A percentile compares a stretch with the other conserved stretches of the same genome.
phyloP scores from a whole-genome alignment of 2,329 filamentous ascomycete genomes.

The Waltergamsia citrina region DNA sequence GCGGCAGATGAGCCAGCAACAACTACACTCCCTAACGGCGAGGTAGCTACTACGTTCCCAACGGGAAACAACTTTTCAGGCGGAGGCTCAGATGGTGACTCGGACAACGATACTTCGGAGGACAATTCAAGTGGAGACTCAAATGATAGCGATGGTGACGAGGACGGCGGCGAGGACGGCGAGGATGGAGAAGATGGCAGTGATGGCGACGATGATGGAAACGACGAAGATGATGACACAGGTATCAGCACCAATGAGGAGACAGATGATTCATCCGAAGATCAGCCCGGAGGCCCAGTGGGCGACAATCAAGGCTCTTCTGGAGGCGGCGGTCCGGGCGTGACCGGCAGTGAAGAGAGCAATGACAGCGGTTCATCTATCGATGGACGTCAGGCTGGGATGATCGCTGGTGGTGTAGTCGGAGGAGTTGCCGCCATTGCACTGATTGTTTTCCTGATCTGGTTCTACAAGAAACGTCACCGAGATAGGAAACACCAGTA shows the following conservation, averaged over 20 bases:
- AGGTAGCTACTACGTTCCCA: too few relatives aligned
- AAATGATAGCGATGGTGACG: not conserved
- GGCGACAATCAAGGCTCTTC: too few relatives aligned
- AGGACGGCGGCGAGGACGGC: not conserved
- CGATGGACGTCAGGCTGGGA: constrained; percentile 8
- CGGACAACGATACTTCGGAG: too few relatives aligned
- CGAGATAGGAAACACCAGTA: constrained; percentile 21
- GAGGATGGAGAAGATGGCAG: not conserved
- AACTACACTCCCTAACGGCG: too few relatives aligned
- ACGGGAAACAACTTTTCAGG: too few relatives aligned
- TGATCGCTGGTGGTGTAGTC: constrained; percentile 35
- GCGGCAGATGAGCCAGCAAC: too few relatives aligned
- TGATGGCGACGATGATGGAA: not conserved
- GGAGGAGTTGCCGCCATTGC: constrained; percentile 31
- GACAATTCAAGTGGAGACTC: too few relatives aligned
- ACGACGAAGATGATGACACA: not conserved
- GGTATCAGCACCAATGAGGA: not conserved
- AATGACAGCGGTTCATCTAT: not conserved
- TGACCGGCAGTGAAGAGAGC: not conserved
- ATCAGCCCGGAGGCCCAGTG: too few relatives aligned
- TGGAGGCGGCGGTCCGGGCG: too few relatives aligned
- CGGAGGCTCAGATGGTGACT: too few relatives aligned
- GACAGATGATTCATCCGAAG: not conserved
- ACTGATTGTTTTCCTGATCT: constrained; percentile 29
- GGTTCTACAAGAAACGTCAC: constrained; percentile 34